phyloP scores from a whole-genome alignment of 345 rosid genomes.

The Eucalyptus fibrosa region DNA sequence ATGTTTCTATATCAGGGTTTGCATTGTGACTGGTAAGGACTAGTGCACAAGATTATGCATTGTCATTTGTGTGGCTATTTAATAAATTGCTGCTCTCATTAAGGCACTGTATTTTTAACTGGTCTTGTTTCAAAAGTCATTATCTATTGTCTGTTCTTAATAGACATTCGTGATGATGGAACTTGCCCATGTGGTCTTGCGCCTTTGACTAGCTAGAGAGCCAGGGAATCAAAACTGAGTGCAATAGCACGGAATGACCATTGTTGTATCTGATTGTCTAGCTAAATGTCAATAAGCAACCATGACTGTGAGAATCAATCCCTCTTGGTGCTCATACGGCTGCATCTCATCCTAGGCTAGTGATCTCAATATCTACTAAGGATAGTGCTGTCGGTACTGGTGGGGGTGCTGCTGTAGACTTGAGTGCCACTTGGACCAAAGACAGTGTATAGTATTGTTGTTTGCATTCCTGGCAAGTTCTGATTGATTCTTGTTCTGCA shows the following conservation, averaged over 20 bases:
- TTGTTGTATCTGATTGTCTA: not conserved
- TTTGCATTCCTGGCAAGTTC: not conserved
- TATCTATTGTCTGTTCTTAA: not conserved
- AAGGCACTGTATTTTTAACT: not conserved
- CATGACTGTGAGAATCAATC: not conserved
- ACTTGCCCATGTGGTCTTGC: not conserved
- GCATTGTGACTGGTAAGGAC: not conserved
- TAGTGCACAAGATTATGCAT: not conserved
- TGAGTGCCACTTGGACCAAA: not conserved
- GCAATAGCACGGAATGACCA: not conserved
- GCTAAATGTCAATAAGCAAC: not conserved
- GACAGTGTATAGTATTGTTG: not conserved
- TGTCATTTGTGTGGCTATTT: not conserved
- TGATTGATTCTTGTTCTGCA: not conserved
- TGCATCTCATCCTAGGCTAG: not conserved
- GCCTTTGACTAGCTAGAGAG: not conserved
- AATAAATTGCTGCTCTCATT: not conserved
- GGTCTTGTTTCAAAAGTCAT: not conserved
- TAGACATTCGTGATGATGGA: not conserved
- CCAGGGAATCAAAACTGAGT: not conserved
- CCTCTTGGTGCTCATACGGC: not conserved
- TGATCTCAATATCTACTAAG: not conserved
- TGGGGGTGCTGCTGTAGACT: not conserved
- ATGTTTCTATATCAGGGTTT: not conserved
- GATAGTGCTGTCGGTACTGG: not conserved